Evolutionary conservation across 805 yeast species (phyloP), one percentile per base, ranked within the genome.

Genomic region (Yamadazyma takamatsuzukensis): DNA sequence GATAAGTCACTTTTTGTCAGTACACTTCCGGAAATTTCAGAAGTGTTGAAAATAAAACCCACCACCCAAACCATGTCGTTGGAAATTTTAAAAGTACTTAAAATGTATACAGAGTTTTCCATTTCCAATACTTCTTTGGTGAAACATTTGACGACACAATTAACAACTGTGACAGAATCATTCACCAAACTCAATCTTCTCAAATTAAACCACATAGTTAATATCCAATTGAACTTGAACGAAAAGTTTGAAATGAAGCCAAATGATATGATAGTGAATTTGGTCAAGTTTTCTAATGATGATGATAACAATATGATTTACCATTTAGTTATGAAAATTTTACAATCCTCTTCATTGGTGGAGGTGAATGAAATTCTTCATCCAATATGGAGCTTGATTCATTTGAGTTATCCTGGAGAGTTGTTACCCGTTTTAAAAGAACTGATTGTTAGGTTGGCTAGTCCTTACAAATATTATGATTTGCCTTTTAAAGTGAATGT

Each of bases 381-480:
- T 25, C 47, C 47, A 2, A 27, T 42, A 9, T 42, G 36, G 30
- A 19, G 36, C 10, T 26, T 42, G 7, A 25, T 42, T 14, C 27
- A 34, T 12, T 16, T 33, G 14, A 21, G 27, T 2, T 18, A 25
- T 12, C 47, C 47, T 1, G 32, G 27, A 1, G 59, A 61, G 23
- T 49, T 87, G 2, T 81, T 86, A 81, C 62, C 61, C 8, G 53
- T 86, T 18, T 41, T 90, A 5, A 96, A 90, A 50, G 93, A 89
- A 53, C 63, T 86, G 0, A 68, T 87, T 18, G 67, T 86, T 1
- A 71, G 96, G 41, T 70, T 80, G 40, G 71, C 75, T 40, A 59
- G 87, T 0, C 97, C 97, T 0, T 93, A 83, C 59, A 87, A 84
- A 50, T 90, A 88, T 46, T 71, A 86, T 33, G 97, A 90, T 50